A percentile compares a stretch with the other conserved stretches of the same genome.
phyloP scores from a whole-genome alignment of 768 basidiomycete species.

The Mycena galopus region DNA sequence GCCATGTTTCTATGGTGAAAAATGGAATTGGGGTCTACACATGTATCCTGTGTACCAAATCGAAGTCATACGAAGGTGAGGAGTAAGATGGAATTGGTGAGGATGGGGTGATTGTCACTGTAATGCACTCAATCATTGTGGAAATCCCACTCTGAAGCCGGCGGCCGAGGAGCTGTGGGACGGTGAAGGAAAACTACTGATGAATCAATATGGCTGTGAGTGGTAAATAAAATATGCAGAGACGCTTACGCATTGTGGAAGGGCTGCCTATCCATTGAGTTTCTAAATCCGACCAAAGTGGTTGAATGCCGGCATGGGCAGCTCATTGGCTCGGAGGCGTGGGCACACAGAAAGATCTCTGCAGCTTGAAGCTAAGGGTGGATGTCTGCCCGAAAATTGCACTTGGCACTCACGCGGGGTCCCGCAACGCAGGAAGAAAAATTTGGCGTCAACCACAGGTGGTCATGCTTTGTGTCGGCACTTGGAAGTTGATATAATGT shows the following conservation, averaged over 20 bases:
- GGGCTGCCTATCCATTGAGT: no score
- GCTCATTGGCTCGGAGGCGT: background rate
- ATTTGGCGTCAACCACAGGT: background rate
- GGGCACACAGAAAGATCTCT: background rate
- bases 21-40: background rate
- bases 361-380: background rate
- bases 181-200: background rate
- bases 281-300: no score
- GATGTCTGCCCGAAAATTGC: no score
- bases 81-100: background rate
- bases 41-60: background rate
- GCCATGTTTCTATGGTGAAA: background rate
- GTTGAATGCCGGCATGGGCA: background rate
- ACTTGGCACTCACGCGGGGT: no score
- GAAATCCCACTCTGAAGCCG: background rate
- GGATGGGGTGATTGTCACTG: background rate
- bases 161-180: no score
- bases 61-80: background rate
- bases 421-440: no score
- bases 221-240: no score
- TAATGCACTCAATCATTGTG: background rate
- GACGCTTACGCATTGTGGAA: no score
- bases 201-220: no score
- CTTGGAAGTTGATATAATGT: background rate
- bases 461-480: background rate